Evolutionary conservation across 192 early-diverging fungal genomes (phyloP), one percentile per base, ranked within the genome.

Genomic region (Rhizophagus sp.): DNA sequence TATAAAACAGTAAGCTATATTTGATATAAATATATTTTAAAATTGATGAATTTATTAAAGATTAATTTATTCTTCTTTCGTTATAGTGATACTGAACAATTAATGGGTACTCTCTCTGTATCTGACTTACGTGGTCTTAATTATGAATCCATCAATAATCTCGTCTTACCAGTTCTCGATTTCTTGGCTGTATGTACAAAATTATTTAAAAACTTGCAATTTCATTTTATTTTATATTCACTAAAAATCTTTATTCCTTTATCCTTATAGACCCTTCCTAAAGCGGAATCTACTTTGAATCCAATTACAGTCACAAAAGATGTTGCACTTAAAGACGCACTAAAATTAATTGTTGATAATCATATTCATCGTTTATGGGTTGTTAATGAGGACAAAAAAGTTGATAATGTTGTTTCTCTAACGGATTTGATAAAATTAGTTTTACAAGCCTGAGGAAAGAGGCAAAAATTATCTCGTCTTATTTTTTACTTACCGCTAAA

Each of bases 281-380:
- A 78, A 25, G 52, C 33, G 11, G 50, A 25, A 12, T 30, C 44
- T 33, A 72, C 71, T 63, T n/a, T 73, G 1, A 63, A 65, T 27
- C 81, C 80, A 34, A 22, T 80, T 50, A 80, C 80, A 36, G 72
- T 78, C 41, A 81, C 72, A 22, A 82, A 80, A 8, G 63, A 81
- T 8, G 83, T 75, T 25, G 84, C 87, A 4, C 73, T 93, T 5
- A 15, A 72, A 15, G 69, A 79, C 7, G 80, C 88, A 4, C 27
- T 93, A 5, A 64, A 85, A 17, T 19, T 77, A 15, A 79, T 93
- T 13, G 71, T 83, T 10, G 82, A 81, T 15, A 24, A 87, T 15
- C 71, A 87, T 74, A 82, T 88, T n/a, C 92, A 93, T 77, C 85
- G 90, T 15, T 79, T 89, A 17, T 93, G 91, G 91, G 85, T 92